Conservation (phyloP, 768 basidiomycete species). For the Boletus reticuloceps region DNA sequence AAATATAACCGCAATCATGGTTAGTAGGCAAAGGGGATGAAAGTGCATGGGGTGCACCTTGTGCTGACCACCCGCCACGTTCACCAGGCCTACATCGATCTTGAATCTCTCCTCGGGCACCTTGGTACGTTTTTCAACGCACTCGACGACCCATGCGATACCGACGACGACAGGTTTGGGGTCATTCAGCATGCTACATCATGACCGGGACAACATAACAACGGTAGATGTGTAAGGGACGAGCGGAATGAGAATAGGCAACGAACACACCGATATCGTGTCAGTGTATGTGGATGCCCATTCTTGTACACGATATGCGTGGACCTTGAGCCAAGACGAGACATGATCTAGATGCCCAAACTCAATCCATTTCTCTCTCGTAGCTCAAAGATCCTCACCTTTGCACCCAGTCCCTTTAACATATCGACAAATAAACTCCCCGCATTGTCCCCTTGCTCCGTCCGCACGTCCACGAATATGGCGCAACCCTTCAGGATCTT, state of each 20-base stretch:
- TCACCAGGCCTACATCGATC: conserved; percentile 57
- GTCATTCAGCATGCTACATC: conserved; percentile 55
- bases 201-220: not conserved
- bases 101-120: conserved; percentile 66
- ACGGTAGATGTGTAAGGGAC: not conserved
- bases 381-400: conserved; percentile 43
- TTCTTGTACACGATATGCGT: conserved; percentile 89
- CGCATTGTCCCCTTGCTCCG: conserved; percentile 75
- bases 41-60: conserved; percentile 45
- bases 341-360: conserved; percentile 46
- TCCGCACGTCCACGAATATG: conserved; percentile 82
- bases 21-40: not conserved
- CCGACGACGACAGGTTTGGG: conserved; percentile 75
- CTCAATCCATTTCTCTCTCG: not conserved
- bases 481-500: conserved; percentile 68
- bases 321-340: conserved; percentile 66
- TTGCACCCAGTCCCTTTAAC: conserved; percentile 75
- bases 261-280: conserved; percentile 58
- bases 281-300: conserved; percentile 70
- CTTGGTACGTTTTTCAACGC: conserved; percentile 61
- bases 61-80: conserved; percentile 57
- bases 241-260: not conserved
- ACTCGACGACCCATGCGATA: conserved; percentile 91
- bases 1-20: not conserved
- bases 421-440: conserved; percentile 81